Conservation (phyloP, 805 yeast genomes). For the Hanseniaspora jakobsenii region DNA sequence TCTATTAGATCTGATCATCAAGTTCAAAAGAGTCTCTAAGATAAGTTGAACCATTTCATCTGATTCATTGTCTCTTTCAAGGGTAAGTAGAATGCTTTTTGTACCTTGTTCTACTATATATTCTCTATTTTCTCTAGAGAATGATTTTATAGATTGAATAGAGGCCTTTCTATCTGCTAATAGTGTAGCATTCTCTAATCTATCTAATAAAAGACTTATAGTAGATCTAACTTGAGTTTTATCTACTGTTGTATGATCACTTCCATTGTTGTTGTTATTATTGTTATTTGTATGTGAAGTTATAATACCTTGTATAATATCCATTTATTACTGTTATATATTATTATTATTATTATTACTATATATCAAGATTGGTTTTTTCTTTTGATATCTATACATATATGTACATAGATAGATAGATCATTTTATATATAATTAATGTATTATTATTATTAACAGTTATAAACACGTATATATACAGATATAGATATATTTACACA, state of each 20-base stretch:
- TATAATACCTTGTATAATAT: background rate
- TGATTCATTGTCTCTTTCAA: conserved; percentile 57
- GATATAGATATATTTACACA: no score
- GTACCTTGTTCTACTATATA: conserved; percentile 79
- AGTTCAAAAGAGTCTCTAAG: conserved; percentile 70
- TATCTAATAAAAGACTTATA: conserved; percentile 76
- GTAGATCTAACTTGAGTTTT: conserved; percentile 51
- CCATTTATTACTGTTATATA: background rate
- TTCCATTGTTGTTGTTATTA: no score
- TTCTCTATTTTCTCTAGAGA: conserved; percentile 80
- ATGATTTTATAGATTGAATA: conserved; percentile 74
- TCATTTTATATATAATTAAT: no score
- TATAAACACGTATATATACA: no score
- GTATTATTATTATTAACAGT: no score
- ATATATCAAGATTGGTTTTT: background rate
- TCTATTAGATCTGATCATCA: conserved; percentile 56
- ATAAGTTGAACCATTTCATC: conserved; percentile 63
- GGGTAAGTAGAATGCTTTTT: conserved; percentile 54
- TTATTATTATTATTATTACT: no score
- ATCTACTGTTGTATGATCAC: background rate
- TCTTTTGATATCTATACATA: no score
- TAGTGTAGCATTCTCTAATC: conserved; percentile 69
- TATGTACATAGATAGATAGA: no score
- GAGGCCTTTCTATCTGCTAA: conserved; percentile 86
- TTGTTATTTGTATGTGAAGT: background rate